Base-by-base conservation (phyloP, 2,329 filamentous ascomycete species). In the Shiraia sp. region DNA sequence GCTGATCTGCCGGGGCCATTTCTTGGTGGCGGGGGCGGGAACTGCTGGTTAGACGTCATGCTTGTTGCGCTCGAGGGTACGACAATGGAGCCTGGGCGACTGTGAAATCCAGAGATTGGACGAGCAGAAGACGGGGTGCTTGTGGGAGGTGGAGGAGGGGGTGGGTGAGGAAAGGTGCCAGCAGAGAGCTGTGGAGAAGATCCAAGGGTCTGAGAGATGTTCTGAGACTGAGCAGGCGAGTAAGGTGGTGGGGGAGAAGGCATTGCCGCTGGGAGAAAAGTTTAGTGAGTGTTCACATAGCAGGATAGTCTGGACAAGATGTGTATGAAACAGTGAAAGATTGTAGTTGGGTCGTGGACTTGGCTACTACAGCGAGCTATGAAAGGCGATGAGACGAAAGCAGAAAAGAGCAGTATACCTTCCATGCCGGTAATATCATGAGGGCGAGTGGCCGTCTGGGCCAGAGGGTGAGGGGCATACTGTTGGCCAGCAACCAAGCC, bases 161-260 rank as follows among this genome's bases (percentile, higher is more conserved):
- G 58, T 12, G 54, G 65, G 23, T 69, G 70, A 25, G 66, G 67
- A 16, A 68, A 67, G 3, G 69, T 63, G 38, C 72, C 74, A 1
- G 61, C 56, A 33, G 49, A 53, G 33, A 65, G 35, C 44, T 71
- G 56, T n/a, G 70, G 70, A 13, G 72, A 72, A 2, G 68, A 62
- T 16, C 59, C 55, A 9, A 62, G 39, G 28, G 61, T 58, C 35
- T 71, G 68, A 2, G 64, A 59, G 17, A 63, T 51, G 47, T 56
- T 64, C 41, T 71, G 69, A 23, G 64, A 66, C 37, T 70, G 71
- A n/a, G 64, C 70, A 12, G 75, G 72, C 30, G 72, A 73, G 52
- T 77, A 77, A 14, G 75, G 74, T 13, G 75, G 75, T 27, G 75
- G 74, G 25, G 75, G 75, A 33, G 74, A 76, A 28, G 74, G 74